phyloP scores from a whole-genome alignment of 2,329 filamentous ascomycete genomes.

The Cercospora berteroae region DNA sequence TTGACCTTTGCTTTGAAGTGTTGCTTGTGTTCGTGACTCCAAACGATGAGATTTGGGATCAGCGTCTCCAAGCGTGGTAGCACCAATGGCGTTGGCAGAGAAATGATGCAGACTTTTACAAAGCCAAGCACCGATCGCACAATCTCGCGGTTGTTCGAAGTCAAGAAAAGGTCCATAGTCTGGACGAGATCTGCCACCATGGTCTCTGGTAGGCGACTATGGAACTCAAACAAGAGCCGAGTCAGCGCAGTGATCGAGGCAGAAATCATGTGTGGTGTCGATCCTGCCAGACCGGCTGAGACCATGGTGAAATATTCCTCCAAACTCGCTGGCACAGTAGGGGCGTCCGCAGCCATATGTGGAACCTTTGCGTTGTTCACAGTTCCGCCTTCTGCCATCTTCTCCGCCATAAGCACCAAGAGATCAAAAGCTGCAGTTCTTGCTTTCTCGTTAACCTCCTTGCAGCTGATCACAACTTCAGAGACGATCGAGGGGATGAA shows the following conservation, averaged over 20 bases:
- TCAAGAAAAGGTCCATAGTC: constrained; percentile 93
- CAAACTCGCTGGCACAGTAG: constrained; percentile 72
- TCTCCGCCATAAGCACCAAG: constrained; percentile 81
- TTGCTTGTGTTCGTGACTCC: constrained; percentile 97
- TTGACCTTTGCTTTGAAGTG: constrained; percentile 97
- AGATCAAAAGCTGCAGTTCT: constrained; percentile 86
- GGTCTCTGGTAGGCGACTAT: constrained; percentile 63
- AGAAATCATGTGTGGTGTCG: constrained; percentile 94
- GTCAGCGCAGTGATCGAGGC: constrained; percentile 94
- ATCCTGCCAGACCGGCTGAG: constrained; percentile 87
- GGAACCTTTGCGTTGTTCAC: constrained; percentile 85
- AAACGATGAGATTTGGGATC: constrained; percentile 87
- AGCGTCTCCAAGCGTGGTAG: constrained; percentile 72
- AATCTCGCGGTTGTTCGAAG: constrained; percentile 94
- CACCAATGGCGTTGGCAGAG: constrained; percentile 76
- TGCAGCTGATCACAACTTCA: constrained; percentile 93
- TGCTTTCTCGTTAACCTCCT: constrained; percentile 95
- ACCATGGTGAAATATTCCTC: constrained; percentile 99
- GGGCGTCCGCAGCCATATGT: constrained; percentile 77
- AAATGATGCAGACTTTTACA: constrained; percentile 91
- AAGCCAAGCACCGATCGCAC: constrained; percentile 93
- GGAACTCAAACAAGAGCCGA: constrained; percentile 90
- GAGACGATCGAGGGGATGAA: constrained; percentile 90
- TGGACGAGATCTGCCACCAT: constrained; percentile 82
- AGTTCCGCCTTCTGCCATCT: constrained; percentile 69